Evolutionary conservation across 306 rosid species (phyloP).

Genomic region (Ochetophila trinervis): DNA sequence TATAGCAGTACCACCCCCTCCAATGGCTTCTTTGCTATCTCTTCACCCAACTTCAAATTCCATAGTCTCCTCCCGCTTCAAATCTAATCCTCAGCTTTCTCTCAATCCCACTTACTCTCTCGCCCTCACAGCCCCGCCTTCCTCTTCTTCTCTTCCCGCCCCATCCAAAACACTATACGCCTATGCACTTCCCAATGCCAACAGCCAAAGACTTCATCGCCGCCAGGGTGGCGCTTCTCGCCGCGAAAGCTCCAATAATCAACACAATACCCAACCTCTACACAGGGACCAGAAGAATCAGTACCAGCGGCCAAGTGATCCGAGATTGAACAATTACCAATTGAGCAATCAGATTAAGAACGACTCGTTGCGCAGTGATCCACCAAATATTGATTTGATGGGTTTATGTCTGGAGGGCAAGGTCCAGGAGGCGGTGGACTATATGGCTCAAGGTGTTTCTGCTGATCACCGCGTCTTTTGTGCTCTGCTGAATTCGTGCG

Average conservation of each 20-base stretch:
- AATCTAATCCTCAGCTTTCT: conserved; percentile 13
- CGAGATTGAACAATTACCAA: conserved; percentile 18
- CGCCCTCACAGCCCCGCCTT: conserved; percentile 16
- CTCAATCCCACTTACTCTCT: conserved; percentile 10
- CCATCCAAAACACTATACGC: conserved; percentile 24
- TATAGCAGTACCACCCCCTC: not conserved
- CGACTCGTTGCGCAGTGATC: conserved; percentile 10
- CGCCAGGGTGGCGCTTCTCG: conserved; percentile 27
- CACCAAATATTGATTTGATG: conserved; percentile 42
- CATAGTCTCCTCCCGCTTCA: conserved; percentile 28
- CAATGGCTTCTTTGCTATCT: conserved; percentile 47
- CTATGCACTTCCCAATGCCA: conserved; percentile 30
- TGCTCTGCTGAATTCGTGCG: conserved; percentile 53
- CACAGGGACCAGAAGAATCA: conserved; percentile 23
- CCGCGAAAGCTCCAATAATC: conserved; percentile 14
- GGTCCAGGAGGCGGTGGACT: conserved; percentile 52
- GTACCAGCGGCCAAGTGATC: conserved; percentile 26
- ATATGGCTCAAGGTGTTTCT: conserved; percentile 51
- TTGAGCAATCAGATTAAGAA: conserved; percentile 26
- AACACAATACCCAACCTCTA: conserved; percentile 30
- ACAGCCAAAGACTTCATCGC: conserved; percentile 29
- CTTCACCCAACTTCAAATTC: conserved; percentile 34
- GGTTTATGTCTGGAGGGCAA: conserved; percentile 59
- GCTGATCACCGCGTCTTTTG: conserved; percentile 55
- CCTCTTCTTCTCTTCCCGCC: conserved; percentile 25